Evolutionary conservation across 1,284 basidiomycete genomes (phyloP).

Genomic region (Neonothopanus nambi): DNA sequence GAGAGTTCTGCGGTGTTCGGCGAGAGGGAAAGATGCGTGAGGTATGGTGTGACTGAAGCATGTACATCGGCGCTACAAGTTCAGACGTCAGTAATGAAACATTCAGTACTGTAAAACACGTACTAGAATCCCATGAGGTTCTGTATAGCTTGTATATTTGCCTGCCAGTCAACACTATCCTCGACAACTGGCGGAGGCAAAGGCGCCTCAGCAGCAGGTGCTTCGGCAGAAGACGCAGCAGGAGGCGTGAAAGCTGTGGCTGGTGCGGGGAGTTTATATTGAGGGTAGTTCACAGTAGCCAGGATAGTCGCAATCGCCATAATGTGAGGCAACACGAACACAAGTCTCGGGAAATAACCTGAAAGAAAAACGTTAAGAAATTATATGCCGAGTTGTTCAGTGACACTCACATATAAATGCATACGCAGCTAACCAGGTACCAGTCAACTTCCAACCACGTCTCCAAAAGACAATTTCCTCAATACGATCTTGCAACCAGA

Average conservation of each 20-base stretch:
- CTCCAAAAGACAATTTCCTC: conserved; percentile 78
- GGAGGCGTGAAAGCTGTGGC: conserved; percentile 14
- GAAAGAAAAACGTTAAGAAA: not conserved
- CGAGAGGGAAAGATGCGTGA: conserved; percentile 36
- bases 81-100: conserved; percentile 2
- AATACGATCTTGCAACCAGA: conserved; percentile 76
- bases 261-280: conserved; percentile 19
- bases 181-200: conserved; percentile 32
- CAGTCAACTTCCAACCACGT: conserved; percentile 64
- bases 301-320: conserved; percentile 58
- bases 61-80: conserved; percentile 47
- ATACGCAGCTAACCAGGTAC: conserved; percentile 67
- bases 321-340: conserved; percentile 65
- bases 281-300: conserved; percentile 49
- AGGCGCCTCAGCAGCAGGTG: conserved; percentile 39
- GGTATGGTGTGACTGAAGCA: conserved; percentile 34
- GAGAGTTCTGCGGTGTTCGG: conserved; percentile 2
- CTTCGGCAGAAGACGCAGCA: conserved; percentile 21
- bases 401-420: conserved; percentile 64
- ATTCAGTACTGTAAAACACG: conserved; percentile 24
- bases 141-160: conserved; percentile 77
- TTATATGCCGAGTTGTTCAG: not conserved
- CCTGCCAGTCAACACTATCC: conserved; percentile 70
- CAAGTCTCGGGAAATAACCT: conserved; percentile 70
- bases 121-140: conserved; percentile 79